phyloP scores from a whole-genome alignment of 192 early-diverging fungal genomes.

The Cetraspora pellucida region DNA sequence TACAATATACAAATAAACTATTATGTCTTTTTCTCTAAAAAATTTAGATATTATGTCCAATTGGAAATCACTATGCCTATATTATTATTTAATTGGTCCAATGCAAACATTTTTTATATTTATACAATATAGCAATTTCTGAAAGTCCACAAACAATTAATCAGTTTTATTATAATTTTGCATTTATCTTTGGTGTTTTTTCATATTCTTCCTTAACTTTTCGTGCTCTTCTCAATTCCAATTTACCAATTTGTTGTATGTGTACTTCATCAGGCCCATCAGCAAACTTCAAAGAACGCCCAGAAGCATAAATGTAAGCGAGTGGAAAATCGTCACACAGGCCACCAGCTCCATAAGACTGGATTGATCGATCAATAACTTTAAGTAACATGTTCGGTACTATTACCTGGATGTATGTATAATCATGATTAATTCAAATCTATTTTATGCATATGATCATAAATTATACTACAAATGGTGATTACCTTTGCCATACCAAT shows the following conservation, averaged over 20 bases:
- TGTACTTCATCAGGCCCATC: conserved; percentile 97
- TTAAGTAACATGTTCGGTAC: conserved; percentile 77
- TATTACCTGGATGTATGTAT: conserved; percentile 40
- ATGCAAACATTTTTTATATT: no score
- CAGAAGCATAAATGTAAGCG: conserved; percentile 78
- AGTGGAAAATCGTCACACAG: conserved; percentile 83
- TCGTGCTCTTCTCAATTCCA: conserved; percentile 64
- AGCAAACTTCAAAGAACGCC: conserved; percentile 85
- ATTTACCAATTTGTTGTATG: conserved; percentile 77
- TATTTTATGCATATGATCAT: neutral
- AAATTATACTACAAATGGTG: neutral
- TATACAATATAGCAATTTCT: no score
- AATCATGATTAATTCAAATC: neutral
- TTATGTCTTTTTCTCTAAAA: no score
- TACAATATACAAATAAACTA: no score
- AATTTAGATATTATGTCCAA: no score
- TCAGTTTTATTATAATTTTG: neutral
- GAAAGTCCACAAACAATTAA: no score
- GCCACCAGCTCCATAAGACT: conserved; percentile 92
- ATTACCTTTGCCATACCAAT: conserved; percentile 98
- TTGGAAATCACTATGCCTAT: no score
- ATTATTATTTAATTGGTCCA: no score
- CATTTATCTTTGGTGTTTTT: neutral
- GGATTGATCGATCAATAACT: conserved; percentile 91
- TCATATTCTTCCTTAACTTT: conserved; percentile 44